Percentiles rank a stretch among this genome's conserved stretches.
These are phyloP conservation scores for Guyanaporus albipodus DNA, from an alignment of 768 basidiomycete species.

Conservation along the genomic window DNA sequence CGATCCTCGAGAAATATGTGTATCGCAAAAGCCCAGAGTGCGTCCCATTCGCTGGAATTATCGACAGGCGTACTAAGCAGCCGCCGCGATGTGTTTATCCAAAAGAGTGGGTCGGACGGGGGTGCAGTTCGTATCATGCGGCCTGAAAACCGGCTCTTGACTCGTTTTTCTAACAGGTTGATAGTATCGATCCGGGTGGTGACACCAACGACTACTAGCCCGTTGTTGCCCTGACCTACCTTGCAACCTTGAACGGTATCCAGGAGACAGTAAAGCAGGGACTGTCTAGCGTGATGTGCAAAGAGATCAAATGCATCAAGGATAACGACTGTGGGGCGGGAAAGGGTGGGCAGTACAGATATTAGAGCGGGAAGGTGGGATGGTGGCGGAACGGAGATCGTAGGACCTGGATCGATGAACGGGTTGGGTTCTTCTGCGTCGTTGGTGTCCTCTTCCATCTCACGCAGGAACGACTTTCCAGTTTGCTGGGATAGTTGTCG, in stretches of 20 bases:
- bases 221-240: conserved; percentile 53
- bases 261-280: conserved; percentile 89
- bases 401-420: conserved; percentile 39
- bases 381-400: conserved; percentile 52
- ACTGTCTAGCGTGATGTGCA: conserved; percentile 86
- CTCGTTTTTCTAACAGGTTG: conserved; percentile 88
- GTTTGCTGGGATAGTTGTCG: conserved; percentile 78
- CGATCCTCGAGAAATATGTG: conserved; percentile 53
- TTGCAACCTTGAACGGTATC: conserved; percentile 90
- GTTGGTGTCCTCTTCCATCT: conserved; percentile 27
- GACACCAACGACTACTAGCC: conserved; percentile 81
- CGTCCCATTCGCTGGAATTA: conserved; percentile 48
- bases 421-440: conserved; percentile 45
- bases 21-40: conserved; percentile 55
- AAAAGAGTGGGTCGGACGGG: conserved; percentile 45
- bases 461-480: conserved; percentile 50
- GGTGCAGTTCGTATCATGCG: conserved; percentile 78
- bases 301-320: conserved; percentile 95
- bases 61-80: conserved; percentile 37
- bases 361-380: conserved; percentile 73
- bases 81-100: conserved; percentile 46
- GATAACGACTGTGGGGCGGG: conserved; percentile 76
- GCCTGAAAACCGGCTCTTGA: conserved; percentile 96
- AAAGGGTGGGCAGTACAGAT: conserved; percentile 71
- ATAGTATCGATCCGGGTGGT: conserved; percentile 87